These are phyloP conservation scores for Podaxis sp. DNA, from an alignment of 768 basidiomycete species.

Conservation along the genomic window DNA sequence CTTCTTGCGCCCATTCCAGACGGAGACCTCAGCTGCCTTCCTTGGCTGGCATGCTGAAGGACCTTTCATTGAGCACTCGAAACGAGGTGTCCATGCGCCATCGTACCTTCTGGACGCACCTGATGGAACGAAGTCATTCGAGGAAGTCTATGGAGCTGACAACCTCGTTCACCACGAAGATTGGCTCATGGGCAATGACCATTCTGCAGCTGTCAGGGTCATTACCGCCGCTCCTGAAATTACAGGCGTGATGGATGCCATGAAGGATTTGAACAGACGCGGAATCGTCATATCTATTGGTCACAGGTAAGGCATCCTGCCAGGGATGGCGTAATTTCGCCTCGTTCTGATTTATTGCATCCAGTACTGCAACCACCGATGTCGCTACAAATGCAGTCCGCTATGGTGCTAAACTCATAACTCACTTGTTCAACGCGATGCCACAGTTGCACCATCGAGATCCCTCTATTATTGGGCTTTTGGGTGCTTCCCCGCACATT, in stretches of 20 bases:
- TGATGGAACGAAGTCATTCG: constrained; percentile 63
- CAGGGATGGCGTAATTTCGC: background rate
- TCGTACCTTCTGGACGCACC: constrained; percentile 58
- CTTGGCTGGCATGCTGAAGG: constrained; percentile 93
- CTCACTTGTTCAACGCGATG: constrained; percentile 94
- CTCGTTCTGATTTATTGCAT: constrained; percentile 9
- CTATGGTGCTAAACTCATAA: constrained; percentile 79
- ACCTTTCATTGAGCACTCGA: constrained; percentile 78
- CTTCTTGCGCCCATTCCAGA: constrained; percentile 64
- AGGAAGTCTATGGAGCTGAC: constrained; percentile 65
- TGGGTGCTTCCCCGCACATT: constrained; percentile 71
- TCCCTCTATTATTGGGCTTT: constrained; percentile 84
- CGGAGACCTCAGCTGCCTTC: constrained; percentile 60
- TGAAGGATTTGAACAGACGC: constrained; percentile 52
- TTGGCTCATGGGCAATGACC: constrained; percentile 51
- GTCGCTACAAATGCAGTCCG: constrained; percentile 67
- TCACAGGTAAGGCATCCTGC: constrained; percentile 55
- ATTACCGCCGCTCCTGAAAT: constrained; percentile 88
- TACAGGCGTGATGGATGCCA: constrained; percentile 71
- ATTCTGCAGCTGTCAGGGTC: constrained; percentile 61
- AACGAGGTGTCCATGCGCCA: constrained; percentile 79
- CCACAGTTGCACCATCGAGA: constrained; percentile 86
- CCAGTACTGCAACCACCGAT: constrained; percentile 69
- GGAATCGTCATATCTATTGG: constrained; percentile 85
- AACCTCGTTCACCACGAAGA: constrained; percentile 62